Conservation (phyloP, 495 filamentous ascomycete genomes). For the Aspergillus avenaceus region DNA sequence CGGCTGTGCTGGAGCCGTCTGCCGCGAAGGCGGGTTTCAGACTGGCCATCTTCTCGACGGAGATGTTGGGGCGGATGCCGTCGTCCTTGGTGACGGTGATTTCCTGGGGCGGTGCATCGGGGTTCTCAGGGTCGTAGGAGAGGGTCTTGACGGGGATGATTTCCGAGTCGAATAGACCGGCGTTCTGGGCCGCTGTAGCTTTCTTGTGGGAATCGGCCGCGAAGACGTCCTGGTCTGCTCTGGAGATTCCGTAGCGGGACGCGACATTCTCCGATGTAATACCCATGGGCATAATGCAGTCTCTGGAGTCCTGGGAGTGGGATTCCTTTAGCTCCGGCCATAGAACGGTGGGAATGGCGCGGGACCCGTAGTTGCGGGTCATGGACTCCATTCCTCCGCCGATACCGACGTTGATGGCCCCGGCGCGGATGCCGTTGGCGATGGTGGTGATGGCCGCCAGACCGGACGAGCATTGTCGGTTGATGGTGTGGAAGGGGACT, state of each 20-base stretch:
- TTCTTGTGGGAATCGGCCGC: slow-evolving; percentile 69
- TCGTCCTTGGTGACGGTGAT: slow-evolving; percentile 71
- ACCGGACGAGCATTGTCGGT: slow-evolving; percentile 78
- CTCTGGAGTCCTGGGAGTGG: slow-evolving; percentile 62
- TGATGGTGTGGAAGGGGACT: slow-evolving; percentile 78
- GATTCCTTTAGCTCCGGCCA: slow-evolving; percentile 69
- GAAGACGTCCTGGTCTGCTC: slow-evolving; percentile 79
- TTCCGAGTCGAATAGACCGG: slow-evolving; percentile 70
- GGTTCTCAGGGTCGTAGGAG: slow-evolving; percentile 51
- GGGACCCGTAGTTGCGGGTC: slow-evolving; percentile 80
- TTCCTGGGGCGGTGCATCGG: slow-evolving; percentile 56
- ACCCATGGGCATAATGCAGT: slow-evolving; percentile 94
- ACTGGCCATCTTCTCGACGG: slow-evolving; percentile 63
- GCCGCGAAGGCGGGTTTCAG: slow-evolving; percentile 81
- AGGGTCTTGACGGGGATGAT: slow-evolving; percentile 70
- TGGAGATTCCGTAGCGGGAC: slow-evolving; percentile 63
- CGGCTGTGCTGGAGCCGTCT: slow-evolving; percentile 74
- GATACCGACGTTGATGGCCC: slow-evolving; percentile 72
- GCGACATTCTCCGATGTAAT: slow-evolving; percentile 91
- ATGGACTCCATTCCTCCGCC: slow-evolving; percentile 92
- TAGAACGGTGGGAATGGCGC: slow-evolving; percentile 77
- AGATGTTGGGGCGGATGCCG: slow-evolving; percentile 67
- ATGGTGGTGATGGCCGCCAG: slow-evolving; percentile 70
- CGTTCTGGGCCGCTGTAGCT: slow-evolving; percentile 62
- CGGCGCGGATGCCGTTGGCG: slow-evolving; percentile 65